A percentile compares a stretch with the other conserved stretches of the same genome.
Conservation (phyloP, 208 protist species). For the Naegleria gruberi region DNA sequence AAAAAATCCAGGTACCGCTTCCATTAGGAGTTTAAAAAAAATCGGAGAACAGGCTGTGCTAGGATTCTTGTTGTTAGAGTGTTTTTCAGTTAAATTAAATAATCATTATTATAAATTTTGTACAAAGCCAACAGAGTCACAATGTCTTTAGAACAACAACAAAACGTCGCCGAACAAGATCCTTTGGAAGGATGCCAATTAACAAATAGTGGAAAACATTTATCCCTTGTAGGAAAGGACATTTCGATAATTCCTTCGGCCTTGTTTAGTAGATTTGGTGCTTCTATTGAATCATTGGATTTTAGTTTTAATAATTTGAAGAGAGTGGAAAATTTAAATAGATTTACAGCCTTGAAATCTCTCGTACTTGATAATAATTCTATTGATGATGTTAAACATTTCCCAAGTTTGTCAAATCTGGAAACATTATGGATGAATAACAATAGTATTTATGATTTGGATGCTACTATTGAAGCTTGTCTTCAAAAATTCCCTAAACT, state of each 20-base stretch:
- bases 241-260: background rate
- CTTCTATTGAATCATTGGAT: background rate
- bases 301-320: conserved; percentile 16
- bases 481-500: conserved; percentile 31
- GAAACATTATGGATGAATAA: conserved; percentile 53
- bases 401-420: conserved; percentile 38
- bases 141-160: no score
- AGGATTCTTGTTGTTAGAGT: no score
- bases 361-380: conserved; percentile 49
- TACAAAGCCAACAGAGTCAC: no score
- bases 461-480: conserved; percentile 33
- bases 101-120: no score
- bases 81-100: no score
- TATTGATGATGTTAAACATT: conserved; percentile 19
- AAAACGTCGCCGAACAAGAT: background rate
- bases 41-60: no score
- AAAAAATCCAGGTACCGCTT: no score
- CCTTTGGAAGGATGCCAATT: background rate
- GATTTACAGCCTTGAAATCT: conserved; percentile 29
- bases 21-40: no score
- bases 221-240: background rate
- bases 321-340: background rate
- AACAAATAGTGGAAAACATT: background rate
- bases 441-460: conserved; percentile 42
- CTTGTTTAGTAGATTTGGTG: background rate